Conservation (phyloP, 1,284 basidiomycete species). For the Quambalaria eucalypti region DNA sequence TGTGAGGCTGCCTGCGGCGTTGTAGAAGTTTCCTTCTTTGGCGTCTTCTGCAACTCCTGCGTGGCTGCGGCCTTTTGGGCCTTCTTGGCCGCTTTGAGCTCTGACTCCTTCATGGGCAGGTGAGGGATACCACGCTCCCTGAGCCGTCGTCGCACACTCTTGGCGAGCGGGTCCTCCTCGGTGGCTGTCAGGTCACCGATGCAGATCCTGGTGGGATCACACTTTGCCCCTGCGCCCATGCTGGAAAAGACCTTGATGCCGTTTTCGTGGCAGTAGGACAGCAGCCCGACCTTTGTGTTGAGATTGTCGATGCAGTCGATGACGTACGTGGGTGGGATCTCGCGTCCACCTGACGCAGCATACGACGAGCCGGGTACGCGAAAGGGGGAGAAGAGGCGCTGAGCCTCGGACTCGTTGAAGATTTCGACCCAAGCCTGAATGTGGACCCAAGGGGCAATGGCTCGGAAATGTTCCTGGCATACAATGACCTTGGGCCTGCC, state of each 20-base stretch:
- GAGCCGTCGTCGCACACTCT: slow-evolving; percentile 73
- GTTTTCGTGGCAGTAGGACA: slow-evolving; percentile 37
- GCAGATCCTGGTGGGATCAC: slow-evolving; percentile 86
- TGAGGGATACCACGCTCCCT: slow-evolving; percentile 49
- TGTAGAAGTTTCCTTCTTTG: too few relatives aligned
- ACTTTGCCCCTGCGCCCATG: slow-evolving; percentile 96
- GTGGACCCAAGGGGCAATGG: slow-evolving; percentile 60
- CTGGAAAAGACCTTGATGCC: slow-evolving; percentile 62
- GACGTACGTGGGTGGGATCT: slow-evolving; percentile 28
- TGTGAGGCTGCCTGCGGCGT: not conserved
- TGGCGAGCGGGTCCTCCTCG: slow-evolving; percentile 86
- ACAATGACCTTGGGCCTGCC: slow-evolving; percentile 84
- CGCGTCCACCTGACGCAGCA: not conserved
- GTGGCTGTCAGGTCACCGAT: slow-evolving; percentile 88
- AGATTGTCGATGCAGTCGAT: slow-evolving; percentile 77
- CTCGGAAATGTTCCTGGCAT: slow-evolving; percentile 63
- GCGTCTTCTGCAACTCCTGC: not conserved
- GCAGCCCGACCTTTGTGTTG: slow-evolving; percentile 62
- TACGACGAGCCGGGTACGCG: not conserved
- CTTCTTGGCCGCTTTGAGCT: not conserved
- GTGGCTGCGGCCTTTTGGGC: not conserved
- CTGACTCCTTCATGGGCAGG: slow-evolving; percentile 21
- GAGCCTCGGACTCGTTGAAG: slow-evolving; percentile 18
- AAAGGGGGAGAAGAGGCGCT: slow-evolving; percentile 18
- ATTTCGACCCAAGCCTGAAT: slow-evolving; percentile 52